A percentile compares a stretch with the other conserved stretches of the same genome.
Conservation (phyloP, 179 eudicot species). For the Drosera spatulata region DNA sequence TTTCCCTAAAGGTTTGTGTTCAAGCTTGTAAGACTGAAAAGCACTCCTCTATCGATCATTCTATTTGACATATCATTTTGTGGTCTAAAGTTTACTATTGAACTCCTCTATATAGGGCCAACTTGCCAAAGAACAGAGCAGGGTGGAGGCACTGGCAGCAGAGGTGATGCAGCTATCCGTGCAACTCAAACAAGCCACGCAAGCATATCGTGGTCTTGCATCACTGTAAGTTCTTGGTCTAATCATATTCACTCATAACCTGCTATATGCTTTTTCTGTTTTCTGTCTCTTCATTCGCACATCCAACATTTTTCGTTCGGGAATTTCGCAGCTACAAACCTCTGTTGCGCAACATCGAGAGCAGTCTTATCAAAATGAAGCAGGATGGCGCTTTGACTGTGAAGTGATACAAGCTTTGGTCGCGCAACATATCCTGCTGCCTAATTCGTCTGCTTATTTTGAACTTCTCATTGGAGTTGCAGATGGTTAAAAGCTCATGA, state of each 20-base stretch:
- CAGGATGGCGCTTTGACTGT: constrained; percentile 53
- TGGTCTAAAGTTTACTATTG: background rate
- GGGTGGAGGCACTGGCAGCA: constrained; percentile 71
- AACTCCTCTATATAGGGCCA: constrained; percentile 24
- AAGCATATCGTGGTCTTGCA: constrained; percentile 71
- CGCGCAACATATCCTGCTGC: no score
- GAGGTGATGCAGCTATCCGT: constrained; percentile 88
- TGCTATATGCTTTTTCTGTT: background rate
- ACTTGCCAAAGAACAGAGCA: constrained; percentile 77
- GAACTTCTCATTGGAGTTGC: no score
- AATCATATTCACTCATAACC: background rate
- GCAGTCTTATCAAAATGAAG: constrained; percentile 76
- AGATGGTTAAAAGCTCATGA: no score
- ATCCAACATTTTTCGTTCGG: background rate
- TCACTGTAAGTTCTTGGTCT: constrained; percentile 52
- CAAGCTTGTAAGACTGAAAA: background rate
- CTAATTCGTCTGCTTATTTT: no score
- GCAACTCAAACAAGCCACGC: constrained; percentile 75
- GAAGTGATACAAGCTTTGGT: constrained; percentile 22
- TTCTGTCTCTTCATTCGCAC: background rate
- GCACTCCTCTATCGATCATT: background rate
- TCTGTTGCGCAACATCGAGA: constrained; percentile 78
- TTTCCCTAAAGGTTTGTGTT: constrained; percentile 59
- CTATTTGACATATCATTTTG: no score
- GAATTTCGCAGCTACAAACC: constrained; percentile 70